These are phyloP conservation scores for Plasmodium cynomolgi DNA, from an alignment of 169 alveolate genomes.

Conservation along the genomic window DNA sequence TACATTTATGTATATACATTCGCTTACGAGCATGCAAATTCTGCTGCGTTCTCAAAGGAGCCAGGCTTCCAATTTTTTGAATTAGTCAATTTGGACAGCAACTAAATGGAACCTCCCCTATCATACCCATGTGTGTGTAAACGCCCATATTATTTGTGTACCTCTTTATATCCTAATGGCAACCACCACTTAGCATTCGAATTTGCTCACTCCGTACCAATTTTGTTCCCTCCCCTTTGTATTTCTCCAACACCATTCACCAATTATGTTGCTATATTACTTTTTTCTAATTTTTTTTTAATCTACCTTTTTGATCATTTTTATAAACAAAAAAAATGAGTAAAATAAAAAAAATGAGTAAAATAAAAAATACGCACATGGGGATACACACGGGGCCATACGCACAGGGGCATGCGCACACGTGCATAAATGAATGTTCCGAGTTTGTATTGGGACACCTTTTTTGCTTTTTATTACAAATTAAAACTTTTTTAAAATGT, in stretches of 20 bases:
- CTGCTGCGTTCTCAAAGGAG: background rate
- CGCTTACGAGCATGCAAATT: background rate
- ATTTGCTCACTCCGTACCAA: background rate
- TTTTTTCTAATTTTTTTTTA: conserved; percentile 9
- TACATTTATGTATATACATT: background rate
- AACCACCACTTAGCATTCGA: background rate
- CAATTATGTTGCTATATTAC: background rate
- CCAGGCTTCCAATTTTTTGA: background rate
- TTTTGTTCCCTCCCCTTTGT: background rate
- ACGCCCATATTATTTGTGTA: background rate
- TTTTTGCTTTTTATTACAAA: conserved; percentile 16
- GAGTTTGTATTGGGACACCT: background rate
- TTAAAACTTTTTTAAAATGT: conserved; percentile 37
- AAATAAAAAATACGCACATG: background rate
- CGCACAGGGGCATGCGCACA: background rate
- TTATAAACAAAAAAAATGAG: conserved; percentile 41
- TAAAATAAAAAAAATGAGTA: conserved; percentile 9
- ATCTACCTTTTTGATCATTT: conserved; percentile 11
- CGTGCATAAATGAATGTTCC: background rate
- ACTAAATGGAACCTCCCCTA: background rate
- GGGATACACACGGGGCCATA: background rate
- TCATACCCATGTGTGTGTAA: background rate
- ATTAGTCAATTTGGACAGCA: background rate
- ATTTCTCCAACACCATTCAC: background rate
- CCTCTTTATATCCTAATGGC: background rate